Percentiles rank a stretch among this genome's conserved stretches.
Conservation (phyloP, 2,329 filamentous ascomycete species). For the Pseudogymnoascus sp. region DNA sequence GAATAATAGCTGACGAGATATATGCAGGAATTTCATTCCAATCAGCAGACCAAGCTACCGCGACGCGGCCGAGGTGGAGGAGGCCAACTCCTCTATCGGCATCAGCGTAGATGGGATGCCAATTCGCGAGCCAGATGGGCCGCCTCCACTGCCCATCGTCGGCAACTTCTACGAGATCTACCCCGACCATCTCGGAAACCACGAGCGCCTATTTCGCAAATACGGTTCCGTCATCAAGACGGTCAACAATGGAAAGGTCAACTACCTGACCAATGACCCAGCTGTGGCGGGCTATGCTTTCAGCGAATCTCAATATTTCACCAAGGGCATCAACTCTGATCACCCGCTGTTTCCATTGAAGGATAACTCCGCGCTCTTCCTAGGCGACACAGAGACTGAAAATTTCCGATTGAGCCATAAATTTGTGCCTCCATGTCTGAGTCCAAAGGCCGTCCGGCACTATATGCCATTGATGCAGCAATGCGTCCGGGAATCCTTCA, state of each 20-base stretch:
- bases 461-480: constrained; percentile 22
- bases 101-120: constrained; percentile 18
- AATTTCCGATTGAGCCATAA: constrained; percentile 17
- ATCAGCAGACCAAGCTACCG: constrained; percentile 16
- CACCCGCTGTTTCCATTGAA: constrained; percentile 20
- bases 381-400: constrained; percentile 18
- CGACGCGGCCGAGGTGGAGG: constrained; percentile 15
- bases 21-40: constrained; percentile 17
- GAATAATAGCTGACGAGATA: neutral
- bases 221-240: constrained; percentile 35
- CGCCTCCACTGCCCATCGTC: constrained; percentile 30
- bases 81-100: constrained; percentile 15
- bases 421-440: constrained; percentile 19
- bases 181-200: constrained; percentile 37
- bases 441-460: constrained; percentile 31
- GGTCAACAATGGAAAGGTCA: constrained; percentile 31
- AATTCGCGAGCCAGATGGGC: constrained; percentile 22
- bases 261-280: constrained; percentile 33
- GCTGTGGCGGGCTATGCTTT: constrained; percentile 29
- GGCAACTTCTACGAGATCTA: constrained; percentile 34
- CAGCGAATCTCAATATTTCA: constrained; percentile 31
- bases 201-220: constrained; percentile 34
- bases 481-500: constrained; percentile 17
- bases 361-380: constrained; percentile 17
- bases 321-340: constrained; percentile 29